Conservation (phyloP, 768 basidiomycete genomes). For the Hirschioporus abietinus region DNA sequence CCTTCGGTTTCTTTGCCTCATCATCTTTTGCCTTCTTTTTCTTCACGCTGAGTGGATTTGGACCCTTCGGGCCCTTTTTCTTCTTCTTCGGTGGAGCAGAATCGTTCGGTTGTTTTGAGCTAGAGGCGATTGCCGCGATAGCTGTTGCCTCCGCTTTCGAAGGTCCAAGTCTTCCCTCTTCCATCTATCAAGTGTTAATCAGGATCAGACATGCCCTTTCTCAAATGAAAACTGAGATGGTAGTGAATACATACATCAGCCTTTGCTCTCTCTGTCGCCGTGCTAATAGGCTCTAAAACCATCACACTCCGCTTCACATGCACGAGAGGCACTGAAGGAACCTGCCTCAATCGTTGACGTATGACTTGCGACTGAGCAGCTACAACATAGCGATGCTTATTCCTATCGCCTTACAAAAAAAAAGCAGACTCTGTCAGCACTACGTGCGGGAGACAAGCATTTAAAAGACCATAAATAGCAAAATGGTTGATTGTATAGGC, state of each 20-base stretch:
- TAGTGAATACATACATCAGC: slow-evolving; percentile 36
- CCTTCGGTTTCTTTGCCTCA: slow-evolving; percentile 7
- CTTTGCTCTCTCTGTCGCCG: slow-evolving; percentile 69
- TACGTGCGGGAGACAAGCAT: slow-evolving; percentile 3
- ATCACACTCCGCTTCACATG: slow-evolving; percentile 91
- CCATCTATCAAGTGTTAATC: slow-evolving; percentile 39
- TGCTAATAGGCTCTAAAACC: slow-evolving; percentile 87
- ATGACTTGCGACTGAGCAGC: slow-evolving; percentile 79
- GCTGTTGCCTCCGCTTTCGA: slow-evolving; percentile 42
- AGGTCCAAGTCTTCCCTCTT: slow-evolving; percentile 55
- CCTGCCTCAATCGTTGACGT: slow-evolving; percentile 57
- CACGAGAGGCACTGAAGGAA: slow-evolving; percentile 85
- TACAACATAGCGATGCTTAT: slow-evolving; percentile 90
- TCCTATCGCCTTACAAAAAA: slow-evolving; percentile 53
- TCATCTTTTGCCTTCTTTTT: slow-evolving; percentile 55
- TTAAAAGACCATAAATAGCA: too few species aligned
- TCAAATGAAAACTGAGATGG: not conserved
- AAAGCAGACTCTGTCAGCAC: slow-evolving; percentile 8
- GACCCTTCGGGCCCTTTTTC: slow-evolving; percentile 71
- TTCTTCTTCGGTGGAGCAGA: slow-evolving; percentile 47
- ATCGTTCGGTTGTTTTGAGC: slow-evolving; percentile 20
- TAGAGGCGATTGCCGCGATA: slow-evolving; percentile 24
- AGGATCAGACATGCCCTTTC: slow-evolving; percentile 9
- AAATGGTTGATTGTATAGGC: too few species aligned
- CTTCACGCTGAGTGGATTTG: slow-evolving; percentile 90